Conservation (phyloP, 371 early-diverging fungal genomes). For the Conidiobolus incongruus region DNA sequence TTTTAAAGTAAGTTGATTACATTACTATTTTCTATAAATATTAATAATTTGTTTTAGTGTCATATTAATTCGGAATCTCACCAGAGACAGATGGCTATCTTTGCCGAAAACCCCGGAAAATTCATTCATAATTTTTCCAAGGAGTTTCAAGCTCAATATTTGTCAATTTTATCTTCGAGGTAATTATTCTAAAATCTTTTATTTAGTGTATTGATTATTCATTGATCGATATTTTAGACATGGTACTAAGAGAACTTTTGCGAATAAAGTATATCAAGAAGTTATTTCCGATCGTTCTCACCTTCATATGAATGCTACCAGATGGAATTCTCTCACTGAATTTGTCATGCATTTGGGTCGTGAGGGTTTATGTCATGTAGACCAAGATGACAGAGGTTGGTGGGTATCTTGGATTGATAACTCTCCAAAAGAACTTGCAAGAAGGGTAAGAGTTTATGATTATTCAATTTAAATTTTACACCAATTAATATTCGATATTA, state of each 20-base stretch:
- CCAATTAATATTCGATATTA: too few relatives aligned
- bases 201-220: neutral
- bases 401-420: constrained; percentile 81
- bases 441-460: constrained; percentile 16
- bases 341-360: constrained; percentile 68
- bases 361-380: constrained; percentile 62
- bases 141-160: constrained; percentile 44
- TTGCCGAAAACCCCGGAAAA: constrained; percentile 55
- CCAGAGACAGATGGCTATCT: constrained; percentile 77
- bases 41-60: constrained; percentile 16
- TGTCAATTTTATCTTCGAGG: too few relatives aligned
- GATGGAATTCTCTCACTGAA: constrained; percentile 69
- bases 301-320: constrained; percentile 89
- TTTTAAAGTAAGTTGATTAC: constrained; percentile 34
- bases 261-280: constrained; percentile 90
- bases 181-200: neutral
- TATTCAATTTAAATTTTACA: neutral
- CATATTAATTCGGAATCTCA: constrained; percentile 82
- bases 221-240: constrained; percentile 15
- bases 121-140: constrained; percentile 42
- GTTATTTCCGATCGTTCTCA: constrained; percentile 76
- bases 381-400: constrained; percentile 80
- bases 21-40: neutral
- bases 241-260: constrained; percentile 64
- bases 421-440: constrained; percentile 59